These are phyloP conservation scores for Talaromyces sp. DNA, from an alignment of 2,329 filamentous ascomycete genomes.

Conservation along the genomic window DNA sequence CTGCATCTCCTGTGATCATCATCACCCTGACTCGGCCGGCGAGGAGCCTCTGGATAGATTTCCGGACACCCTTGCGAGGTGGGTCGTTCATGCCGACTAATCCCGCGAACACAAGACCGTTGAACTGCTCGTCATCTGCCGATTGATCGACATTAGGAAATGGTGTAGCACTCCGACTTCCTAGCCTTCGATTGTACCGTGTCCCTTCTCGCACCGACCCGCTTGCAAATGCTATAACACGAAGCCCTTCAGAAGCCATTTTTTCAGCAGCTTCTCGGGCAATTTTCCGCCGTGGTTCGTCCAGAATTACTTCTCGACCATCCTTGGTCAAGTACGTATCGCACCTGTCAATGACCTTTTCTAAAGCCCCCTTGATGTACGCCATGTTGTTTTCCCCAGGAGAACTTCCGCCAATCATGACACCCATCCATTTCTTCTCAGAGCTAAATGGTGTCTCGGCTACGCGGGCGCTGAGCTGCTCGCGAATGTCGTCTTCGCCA, in stretches of 20 bases:
- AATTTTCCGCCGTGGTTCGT: constrained; percentile 68
- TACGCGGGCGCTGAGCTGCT: constrained; percentile 74
- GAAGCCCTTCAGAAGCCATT: constrained; percentile 84
- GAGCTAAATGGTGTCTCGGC: constrained; percentile 94
- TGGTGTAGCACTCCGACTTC: constrained; percentile 52
- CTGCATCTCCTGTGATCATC: constrained; percentile 98
- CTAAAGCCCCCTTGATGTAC: constrained; percentile 93
- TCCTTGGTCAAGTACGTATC: constrained; percentile 86
- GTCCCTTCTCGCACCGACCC: constrained; percentile 57
- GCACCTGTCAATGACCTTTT: constrained; percentile 78
- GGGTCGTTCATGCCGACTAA: constrained; percentile 97
- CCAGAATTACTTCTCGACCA: constrained; percentile 79
- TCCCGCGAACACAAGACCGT: constrained; percentile 80
- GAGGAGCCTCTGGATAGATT: constrained; percentile 84
- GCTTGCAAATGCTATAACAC: constrained; percentile 90
- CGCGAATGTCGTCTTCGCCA: constrained; percentile 84
- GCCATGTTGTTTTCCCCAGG: constrained; percentile 67
- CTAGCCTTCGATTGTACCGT: constrained; percentile 42
- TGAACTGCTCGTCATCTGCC: constrained; percentile 62
- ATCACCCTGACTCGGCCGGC: constrained; percentile 93
- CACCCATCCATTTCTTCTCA: constrained; percentile 98
- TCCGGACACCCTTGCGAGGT: constrained; percentile 81
- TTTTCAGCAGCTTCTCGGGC: constrained; percentile 73
- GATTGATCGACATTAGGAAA: constrained; percentile 23
- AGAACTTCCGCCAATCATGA: constrained; percentile 63